Evolutionary conservation across 305 asterid genomes (phyloP).

Genomic region (Solanum hybrid): DNA sequence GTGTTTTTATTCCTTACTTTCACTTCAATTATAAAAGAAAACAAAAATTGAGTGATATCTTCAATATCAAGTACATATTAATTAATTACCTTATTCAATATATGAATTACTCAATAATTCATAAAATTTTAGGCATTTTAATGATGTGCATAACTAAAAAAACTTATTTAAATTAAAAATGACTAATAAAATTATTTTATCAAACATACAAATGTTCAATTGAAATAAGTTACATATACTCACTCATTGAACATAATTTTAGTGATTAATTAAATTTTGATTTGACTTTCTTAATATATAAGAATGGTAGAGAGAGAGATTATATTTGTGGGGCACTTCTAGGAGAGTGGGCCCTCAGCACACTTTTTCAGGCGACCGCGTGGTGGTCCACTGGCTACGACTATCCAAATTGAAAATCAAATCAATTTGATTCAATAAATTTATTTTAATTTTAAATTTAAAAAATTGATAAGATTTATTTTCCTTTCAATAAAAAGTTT

Average conservation of each 20-base stretch:
- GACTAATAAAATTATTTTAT: neutral
- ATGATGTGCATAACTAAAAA: neutral
- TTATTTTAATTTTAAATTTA: too few species aligned
- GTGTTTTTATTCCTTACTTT: neutral
- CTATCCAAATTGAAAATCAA: neutral
- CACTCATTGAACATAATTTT: neutral
- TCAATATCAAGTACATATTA: neutral
- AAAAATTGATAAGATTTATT: too few species aligned
- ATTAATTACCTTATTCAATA: neutral
- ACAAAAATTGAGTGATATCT: neutral
- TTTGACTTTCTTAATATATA: neutral
- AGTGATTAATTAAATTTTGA: neutral
- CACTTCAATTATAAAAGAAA: neutral
- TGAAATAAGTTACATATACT: neutral
- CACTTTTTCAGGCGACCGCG: neutral
- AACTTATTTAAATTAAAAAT: neutral
- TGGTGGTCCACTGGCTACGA: neutral
- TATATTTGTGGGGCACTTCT: constrained; percentile 5
- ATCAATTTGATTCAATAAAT: neutral
- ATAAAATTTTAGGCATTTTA: neutral
- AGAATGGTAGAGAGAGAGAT: neutral
- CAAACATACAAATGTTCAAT: neutral
- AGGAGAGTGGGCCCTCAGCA: neutral
- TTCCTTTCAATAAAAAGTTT: too few species aligned
- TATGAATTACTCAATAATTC: neutral